phyloP scores from a whole-genome alignment of 2,329 filamentous ascomycete species.

The Calonectria pseudoturangicola region DNA sequence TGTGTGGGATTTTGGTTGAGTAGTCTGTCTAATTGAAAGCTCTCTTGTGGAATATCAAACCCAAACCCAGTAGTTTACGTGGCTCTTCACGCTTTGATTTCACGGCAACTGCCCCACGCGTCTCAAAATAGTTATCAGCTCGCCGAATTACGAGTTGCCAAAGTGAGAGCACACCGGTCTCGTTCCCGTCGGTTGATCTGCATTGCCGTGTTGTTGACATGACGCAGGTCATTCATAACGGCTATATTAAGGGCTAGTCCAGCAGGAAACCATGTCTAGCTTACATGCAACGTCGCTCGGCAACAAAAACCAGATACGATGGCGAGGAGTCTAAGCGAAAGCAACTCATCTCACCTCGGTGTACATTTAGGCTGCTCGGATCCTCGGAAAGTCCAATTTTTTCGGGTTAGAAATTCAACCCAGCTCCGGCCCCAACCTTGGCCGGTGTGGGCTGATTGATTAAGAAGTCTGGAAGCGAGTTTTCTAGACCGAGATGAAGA shows the following conservation, averaged over 20 bases:
- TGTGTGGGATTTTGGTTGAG: background rate
- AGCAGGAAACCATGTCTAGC: conserved; percentile 7
- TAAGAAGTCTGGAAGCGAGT: conserved; percentile 1
- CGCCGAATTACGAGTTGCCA: background rate
- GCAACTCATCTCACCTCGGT: conserved; percentile 25
- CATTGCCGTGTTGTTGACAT: conserved; percentile 19
- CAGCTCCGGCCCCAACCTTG: conserved; percentile 7
- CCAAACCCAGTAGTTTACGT: background rate
- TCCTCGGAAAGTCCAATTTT: background rate
- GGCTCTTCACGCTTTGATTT: background rate
- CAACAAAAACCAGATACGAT: conserved; percentile 23
- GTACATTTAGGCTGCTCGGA: conserved; percentile 12
- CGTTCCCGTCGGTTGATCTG: conserved; percentile 3
- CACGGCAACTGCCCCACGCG: background rate
- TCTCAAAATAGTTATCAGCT: background rate
- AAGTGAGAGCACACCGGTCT: background rate
- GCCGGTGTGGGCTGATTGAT: conserved; percentile 11
- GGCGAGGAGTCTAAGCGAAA: conserved; percentile 18
- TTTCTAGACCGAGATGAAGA: conserved; percentile 16
- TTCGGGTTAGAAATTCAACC: conserved; percentile 8
- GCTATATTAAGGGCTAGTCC: conserved; percentile 2
- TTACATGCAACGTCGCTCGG: conserved; percentile 26
- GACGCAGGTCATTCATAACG: conserved; percentile 23
- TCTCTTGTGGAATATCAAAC: background rate
- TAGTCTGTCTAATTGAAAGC: background rate